Conservation (phyloP, 352 stramenopile species). For the Phytophthora parvispora region DNA sequence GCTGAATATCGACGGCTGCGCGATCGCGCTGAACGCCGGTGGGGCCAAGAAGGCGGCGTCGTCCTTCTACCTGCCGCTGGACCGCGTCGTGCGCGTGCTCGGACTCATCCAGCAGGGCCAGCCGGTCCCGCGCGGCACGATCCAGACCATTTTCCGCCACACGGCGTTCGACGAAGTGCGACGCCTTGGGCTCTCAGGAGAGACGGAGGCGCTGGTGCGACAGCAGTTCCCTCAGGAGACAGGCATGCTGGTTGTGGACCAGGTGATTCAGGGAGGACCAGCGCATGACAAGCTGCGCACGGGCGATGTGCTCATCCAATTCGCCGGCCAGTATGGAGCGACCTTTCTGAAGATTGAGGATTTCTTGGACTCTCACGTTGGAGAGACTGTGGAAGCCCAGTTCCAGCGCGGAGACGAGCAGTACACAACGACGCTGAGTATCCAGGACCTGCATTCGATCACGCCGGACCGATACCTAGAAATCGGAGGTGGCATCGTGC, state of each 20-base stretch:
- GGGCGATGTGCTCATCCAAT: conserved; percentile 90
- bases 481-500: conserved; percentile 88
- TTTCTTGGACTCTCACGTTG: conserved; percentile 79
- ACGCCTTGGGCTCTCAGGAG: conserved; percentile 73
- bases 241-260: conserved; percentile 92
- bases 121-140: conserved; percentile 75
- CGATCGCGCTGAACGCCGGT: conserved; percentile 93
- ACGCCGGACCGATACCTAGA: conserved; percentile 88
- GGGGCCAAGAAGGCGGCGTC: conserved; percentile 90
- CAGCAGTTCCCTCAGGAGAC: conserved; percentile 83
- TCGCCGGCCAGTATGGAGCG: conserved; percentile 79
- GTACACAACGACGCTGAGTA: conserved; percentile 47
- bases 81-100: conserved; percentile 88
- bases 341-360: conserved; percentile 90
- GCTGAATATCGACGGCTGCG: conserved; percentile 88
- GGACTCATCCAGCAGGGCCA: conserved; percentile 65
- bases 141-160: conserved; percentile 92
- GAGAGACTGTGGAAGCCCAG: conserved; percentile 67
- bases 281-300: conserved; percentile 80
- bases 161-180: conserved; percentile 92
- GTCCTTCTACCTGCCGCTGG: conserved; percentile 93
- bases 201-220: conserved; percentile 80
- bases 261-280: conserved; percentile 87
- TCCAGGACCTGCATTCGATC: conserved; percentile 88
- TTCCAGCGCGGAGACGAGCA: conserved; percentile 81